A percentile compares a stretch with the other conserved stretches of the same genome.
Conservation (phyloP, 2,329 filamentous ascomycete species). For the Hypoxylon sp. region DNA sequence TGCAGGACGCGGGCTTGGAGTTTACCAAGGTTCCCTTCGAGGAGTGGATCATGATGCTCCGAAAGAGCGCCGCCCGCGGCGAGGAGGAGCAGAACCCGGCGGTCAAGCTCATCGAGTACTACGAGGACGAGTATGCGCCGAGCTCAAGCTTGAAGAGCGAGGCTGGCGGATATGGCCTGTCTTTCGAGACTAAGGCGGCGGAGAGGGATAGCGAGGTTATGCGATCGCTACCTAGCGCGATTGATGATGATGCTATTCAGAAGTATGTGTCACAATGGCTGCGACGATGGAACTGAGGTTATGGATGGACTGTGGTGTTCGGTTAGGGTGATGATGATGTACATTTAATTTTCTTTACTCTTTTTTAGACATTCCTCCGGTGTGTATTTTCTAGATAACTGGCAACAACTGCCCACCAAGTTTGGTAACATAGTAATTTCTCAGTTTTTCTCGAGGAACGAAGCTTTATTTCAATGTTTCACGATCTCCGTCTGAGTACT, state of each 20-base stretch:
- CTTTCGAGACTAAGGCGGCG: constrained; percentile 48
- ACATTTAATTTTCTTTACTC: too few species aligned
- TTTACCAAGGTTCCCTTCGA: constrained; percentile 54
- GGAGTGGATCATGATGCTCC: constrained; percentile 56
- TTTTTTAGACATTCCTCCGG: too few species aligned
- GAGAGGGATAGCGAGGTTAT: constrained; percentile 5
- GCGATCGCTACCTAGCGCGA: constrained; percentile 6
- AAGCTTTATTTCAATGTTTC: too few species aligned
- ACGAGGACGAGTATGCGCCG: constrained; percentile 60
- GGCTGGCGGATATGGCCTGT: constrained; percentile 48
- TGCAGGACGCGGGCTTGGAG: constrained; percentile 54
- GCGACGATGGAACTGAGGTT: background rate
- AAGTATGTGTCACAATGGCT: background rate
- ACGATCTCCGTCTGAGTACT: too few species aligned
- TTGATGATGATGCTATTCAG: background rate
- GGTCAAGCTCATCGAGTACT: constrained; percentile 62
- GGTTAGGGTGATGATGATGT: too few species aligned
- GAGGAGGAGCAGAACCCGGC: constrained; percentile 60
- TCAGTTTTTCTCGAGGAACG: too few species aligned
- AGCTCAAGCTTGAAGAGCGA: too few species aligned
- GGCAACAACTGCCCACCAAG: too few species aligned
- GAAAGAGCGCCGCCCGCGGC: constrained; percentile 54
- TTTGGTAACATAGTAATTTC: too few species aligned
- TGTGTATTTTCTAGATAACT: too few species aligned
- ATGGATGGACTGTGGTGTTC: too few species aligned